These are phyloP conservation scores for Ogataea wickerhamii DNA, from an alignment of 805 yeast genomes.

Conservation along the genomic window DNA sequence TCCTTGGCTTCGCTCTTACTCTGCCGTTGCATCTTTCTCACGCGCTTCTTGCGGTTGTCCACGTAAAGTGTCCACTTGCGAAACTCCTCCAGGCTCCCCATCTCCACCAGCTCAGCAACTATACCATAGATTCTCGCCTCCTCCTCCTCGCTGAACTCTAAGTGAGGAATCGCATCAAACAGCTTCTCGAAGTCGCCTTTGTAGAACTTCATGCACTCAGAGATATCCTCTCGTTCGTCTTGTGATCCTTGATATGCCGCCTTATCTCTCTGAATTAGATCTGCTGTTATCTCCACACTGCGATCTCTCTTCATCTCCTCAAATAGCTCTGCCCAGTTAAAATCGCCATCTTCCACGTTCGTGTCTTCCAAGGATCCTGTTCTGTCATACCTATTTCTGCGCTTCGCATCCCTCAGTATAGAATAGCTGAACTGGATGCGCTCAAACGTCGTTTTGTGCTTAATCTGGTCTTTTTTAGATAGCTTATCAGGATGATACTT, in stretches of 20 bases:
- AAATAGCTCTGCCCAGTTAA: conserved; percentile 60
- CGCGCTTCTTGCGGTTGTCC: conserved; percentile 44
- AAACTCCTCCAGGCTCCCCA: conserved; percentile 31
- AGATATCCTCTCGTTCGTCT: conserved; percentile 62
- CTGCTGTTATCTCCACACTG: conserved; percentile 49
- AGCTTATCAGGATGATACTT: conserved; percentile 71
- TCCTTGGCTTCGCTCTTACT: conserved; percentile 64
- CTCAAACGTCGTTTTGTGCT: conserved; percentile 48
- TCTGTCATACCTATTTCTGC: conserved; percentile 58
- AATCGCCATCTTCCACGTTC: conserved; percentile 34
- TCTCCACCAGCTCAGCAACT: conserved; percentile 43
- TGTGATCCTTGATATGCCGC: conserved; percentile 55
- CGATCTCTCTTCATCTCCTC: conserved; percentile 36
- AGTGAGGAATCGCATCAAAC: conserved; percentile 76
- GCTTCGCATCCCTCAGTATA: conserved; percentile 55
- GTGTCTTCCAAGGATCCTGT: conserved; percentile 60
- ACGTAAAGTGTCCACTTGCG: conserved; percentile 40
- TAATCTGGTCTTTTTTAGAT: conserved; percentile 28
- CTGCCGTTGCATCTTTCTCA: conserved; percentile 45
- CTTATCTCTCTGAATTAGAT: conserved; percentile 67
- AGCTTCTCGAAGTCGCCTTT: conserved; percentile 64
- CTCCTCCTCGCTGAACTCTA: conserved; percentile 56
- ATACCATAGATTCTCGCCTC: conserved; percentile 58
- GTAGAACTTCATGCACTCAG: conserved; percentile 47
- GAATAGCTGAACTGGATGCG: conserved; percentile 72